Conservation (phyloP, 441 rosid species). For the Iberis amara region DNA sequence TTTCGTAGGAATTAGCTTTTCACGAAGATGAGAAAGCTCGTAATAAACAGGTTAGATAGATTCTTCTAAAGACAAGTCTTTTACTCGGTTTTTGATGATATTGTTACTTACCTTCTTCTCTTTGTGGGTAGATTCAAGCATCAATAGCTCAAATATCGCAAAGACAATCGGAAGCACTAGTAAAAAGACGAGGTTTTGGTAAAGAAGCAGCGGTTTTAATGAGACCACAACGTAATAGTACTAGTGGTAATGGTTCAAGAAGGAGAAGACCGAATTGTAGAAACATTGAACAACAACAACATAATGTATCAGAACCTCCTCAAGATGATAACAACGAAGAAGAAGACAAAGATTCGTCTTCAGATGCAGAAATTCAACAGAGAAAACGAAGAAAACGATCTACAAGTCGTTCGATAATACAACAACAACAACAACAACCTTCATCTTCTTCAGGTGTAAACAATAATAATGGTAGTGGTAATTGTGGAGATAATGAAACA, state of each 20-base stretch:
- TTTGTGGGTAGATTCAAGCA: constrained; percentile 55
- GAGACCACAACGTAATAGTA: constrained; percentile 44
- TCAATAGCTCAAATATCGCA: constrained; percentile 61
- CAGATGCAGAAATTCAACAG: constrained; percentile 59
- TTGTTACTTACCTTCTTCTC: constrained; percentile 23
- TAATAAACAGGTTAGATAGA: constrained; percentile 49
- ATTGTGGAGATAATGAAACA: constrained; percentile 40
- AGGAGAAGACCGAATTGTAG: constrained; percentile 40
- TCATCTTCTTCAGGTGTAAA: constrained; percentile 48
- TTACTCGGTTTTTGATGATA: background rate
- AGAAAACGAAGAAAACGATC: constrained; percentile 57
- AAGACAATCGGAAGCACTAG: constrained; percentile 62
- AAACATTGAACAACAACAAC: constrained; percentile 39
- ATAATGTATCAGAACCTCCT: constrained; percentile 41
- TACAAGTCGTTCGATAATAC: constrained; percentile 42
- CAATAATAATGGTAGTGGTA: constrained; percentile 40
- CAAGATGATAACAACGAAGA: constrained; percentile 33
- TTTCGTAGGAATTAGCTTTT: constrained; percentile 53
- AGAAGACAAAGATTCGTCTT: constrained; percentile 66
- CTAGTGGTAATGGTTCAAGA: constrained; percentile 38
- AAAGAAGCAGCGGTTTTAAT: constrained; percentile 39
- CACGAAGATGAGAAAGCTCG: constrained; percentile 65
- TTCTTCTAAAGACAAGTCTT: background rate
- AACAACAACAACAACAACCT: constrained; percentile 3
- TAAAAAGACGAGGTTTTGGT: constrained; percentile 43